These are phyloP conservation scores for Ceratobasidium sp. DNA, from an alignment of 1,284 basidiomycete species.

Conservation along the genomic window DNA sequence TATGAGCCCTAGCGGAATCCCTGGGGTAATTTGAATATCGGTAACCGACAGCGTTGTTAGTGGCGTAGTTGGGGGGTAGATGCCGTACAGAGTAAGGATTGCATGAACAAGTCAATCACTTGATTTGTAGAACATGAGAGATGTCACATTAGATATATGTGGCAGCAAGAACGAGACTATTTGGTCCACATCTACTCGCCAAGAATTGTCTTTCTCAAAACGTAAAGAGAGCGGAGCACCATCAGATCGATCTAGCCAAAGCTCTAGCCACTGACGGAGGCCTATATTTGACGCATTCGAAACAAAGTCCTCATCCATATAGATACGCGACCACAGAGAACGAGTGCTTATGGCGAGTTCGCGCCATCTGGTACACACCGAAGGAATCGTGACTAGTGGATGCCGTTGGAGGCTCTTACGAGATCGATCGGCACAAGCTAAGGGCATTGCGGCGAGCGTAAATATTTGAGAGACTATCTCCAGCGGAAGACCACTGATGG, in stretches of 20 bases:
- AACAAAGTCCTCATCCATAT: background rate
- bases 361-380: background rate
- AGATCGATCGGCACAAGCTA: background rate
- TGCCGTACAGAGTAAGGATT: background rate
- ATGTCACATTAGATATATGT: background rate
- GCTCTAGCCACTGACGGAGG: no score
- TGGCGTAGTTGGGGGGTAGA: background rate
- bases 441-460: background rate
- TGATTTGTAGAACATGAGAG: background rate
- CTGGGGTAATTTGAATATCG: no score
- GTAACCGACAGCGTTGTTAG: no score
- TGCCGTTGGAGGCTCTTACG: background rate
- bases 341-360: background rate
- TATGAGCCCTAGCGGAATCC: no score
- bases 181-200: background rate
- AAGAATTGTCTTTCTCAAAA: background rate
- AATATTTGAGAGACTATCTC: background rate
- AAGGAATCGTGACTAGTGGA: background rate
- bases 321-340: background rate
- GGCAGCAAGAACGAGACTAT: background rate
- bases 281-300: no score
- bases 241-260: background rate
- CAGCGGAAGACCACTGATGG: background rate
- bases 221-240: background rate
- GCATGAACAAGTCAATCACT: background rate